Base-by-base conservation (phyloP, 2,329 filamentous ascomycete genomes). In the Malbranchea zuffiana region DNA sequence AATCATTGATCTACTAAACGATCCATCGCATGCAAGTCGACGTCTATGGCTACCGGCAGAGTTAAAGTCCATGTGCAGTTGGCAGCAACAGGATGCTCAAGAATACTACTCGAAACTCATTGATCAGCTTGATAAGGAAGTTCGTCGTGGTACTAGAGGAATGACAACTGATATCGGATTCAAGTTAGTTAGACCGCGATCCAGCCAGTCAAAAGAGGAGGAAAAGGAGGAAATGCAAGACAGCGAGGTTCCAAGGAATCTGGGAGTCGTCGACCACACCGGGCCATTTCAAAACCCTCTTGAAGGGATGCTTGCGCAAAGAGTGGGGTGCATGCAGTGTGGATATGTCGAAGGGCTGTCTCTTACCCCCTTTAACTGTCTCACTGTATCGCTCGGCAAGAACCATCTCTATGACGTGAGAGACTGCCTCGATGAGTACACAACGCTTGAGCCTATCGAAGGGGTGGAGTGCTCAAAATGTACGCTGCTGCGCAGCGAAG, bases 51-150 rank as follows among this genome's bases (percentile, higher is more conserved):
- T 86, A 5, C 82, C 84, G 0, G 65, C 72, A 1, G 75, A 80
- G 37, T 65, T 95, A 30, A 94, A 94, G 60, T 87, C 79, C 6
- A 92, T 96, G 80, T 88, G 80, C 58, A 94, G 83, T 19, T 93
- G 82, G 75, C 82, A 92, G 48, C 90, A 96, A 55, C 90, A 98
- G 60, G 90, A 98, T 61, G 90, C 90, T 4, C 90, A 96, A 55
- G 90, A 98, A 58, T 98, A 96, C 57, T 95, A 83, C 51, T 88
- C 85, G 11, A 92, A 88, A 51, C 70, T 98, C 10, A 60, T 95
- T 32, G 85, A 88, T 47, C 79, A 87, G 49, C 67, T 94, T 18
- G 84, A 95, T 51, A 80, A 80, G 50, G 84, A 92, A 52, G 67
- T 84, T 26, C 63, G 67, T 13, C 71, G 68, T 46, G 68, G 69